phyloP scores from a whole-genome alignment of 2,329 filamentous ascomycete species.

The Aspergillus quadricinctus region DNA sequence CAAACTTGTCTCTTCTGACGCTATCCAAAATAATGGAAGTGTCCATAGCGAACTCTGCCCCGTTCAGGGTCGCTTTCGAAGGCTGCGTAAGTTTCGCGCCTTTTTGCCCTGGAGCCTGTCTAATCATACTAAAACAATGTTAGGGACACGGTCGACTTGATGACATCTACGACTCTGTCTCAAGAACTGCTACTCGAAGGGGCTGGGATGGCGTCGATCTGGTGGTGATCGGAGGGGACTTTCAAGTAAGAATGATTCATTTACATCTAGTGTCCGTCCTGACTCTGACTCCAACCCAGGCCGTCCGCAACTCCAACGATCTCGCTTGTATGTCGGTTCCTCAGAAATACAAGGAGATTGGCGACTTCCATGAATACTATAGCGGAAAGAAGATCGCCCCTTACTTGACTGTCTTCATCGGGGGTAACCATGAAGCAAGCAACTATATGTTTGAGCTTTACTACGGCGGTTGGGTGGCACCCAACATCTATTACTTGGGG shows the following conservation, averaged over 20 bases:
- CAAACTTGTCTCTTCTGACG: not conserved
- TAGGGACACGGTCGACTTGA: constrained; percentile 89
- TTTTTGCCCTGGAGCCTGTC: not conserved
- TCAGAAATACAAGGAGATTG: constrained; percentile 77
- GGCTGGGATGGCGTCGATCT: constrained; percentile 81
- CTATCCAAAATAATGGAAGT: constrained; percentile 7
- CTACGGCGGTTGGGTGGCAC: constrained; percentile 95
- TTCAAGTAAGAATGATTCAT: constrained; percentile 58
- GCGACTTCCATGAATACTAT: constrained; percentile 95
- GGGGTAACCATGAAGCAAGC: constrained; percentile 91
- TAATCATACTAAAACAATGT: constrained; percentile 8
- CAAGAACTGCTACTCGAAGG: constrained; percentile 62
- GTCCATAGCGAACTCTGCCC: constrained; percentile 2
- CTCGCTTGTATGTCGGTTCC: constrained; percentile 87
- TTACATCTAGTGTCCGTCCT: not conserved
- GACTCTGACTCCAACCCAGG: constrained; percentile 44
- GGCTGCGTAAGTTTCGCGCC: constrained; percentile 64
- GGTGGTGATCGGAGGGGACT: constrained; percentile 93
- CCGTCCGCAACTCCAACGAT: constrained; percentile 83
- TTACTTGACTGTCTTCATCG: constrained; percentile 86
- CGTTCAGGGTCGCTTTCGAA: constrained; percentile 72
- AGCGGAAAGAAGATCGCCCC: constrained; percentile 71
- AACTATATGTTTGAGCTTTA: constrained; percentile 88
- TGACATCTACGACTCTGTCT: constrained; percentile 80
- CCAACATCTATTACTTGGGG: constrained; percentile 95